A percentile compares a stretch with the other conserved stretches of the same genome.
Evolutionary conservation across 768 basidiomycete species (phyloP).

Genomic region (Suillus hirtellus): DNA sequence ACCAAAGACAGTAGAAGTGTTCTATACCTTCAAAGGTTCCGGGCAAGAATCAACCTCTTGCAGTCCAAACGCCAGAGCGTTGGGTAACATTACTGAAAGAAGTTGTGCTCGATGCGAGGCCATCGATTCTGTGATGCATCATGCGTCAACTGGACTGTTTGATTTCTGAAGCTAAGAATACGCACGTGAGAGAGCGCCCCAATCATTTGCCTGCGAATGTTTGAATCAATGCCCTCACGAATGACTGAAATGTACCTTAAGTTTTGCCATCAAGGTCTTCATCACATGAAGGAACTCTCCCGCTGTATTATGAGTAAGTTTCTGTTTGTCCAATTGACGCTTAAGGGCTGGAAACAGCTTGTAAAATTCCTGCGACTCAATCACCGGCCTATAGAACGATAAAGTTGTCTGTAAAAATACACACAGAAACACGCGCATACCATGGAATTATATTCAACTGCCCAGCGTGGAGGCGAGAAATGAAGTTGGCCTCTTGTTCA

Average conservation of each 20-base stretch:
- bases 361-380: slow-evolving; percentile 63
- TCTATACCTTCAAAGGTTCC: slow-evolving; percentile 51
- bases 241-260: slow-evolving; percentile 44
- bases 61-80: slow-evolving; percentile 49
- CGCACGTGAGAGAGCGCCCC: slow-evolving; percentile 65
- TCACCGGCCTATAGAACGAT: slow-evolving; percentile 46
- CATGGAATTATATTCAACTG: slow-evolving; percentile 60
- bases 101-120: slow-evolving; percentile 47
- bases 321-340: slow-evolving; percentile 47
- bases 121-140: slow-evolving; percentile 42
- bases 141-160: neutral
- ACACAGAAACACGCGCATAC: slow-evolving; percentile 23
- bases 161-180: slow-evolving; percentile 1
- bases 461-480: slow-evolving; percentile 58
- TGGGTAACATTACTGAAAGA: slow-evolving; percentile 42
- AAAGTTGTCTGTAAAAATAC: too few species aligned
- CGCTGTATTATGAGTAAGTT: slow-evolving; percentile 48
- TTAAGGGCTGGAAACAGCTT: slow-evolving; percentile 51
- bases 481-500: slow-evolving; percentile 63
- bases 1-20: neutral
- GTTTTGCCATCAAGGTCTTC: slow-evolving; percentile 67
- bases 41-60: slow-evolving; percentile 44
- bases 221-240: neutral
- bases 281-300: slow-evolving; percentile 56
- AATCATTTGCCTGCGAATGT: slow-evolving; percentile 53